Conservation (phyloP, 1,284 basidiomycete genomes). For the Trichosporon sp. region DNA sequence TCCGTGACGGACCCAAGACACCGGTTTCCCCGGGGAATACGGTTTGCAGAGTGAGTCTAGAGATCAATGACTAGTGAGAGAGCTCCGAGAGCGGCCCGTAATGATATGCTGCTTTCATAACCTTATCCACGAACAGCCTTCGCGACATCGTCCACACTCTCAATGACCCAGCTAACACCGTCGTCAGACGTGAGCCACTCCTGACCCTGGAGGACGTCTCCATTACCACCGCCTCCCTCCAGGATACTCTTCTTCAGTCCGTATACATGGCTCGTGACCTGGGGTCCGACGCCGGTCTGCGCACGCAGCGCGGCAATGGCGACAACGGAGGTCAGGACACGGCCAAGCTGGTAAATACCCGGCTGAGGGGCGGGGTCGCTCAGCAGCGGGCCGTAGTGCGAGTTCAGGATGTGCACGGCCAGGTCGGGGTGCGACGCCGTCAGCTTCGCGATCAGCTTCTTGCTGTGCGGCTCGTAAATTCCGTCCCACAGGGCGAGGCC, state of each 20-base stretch:
- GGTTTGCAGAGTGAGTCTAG: too few relatives aligned
- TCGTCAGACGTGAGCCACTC: slow-evolving; percentile 90
- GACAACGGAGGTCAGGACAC: slow-evolving; percentile 82
- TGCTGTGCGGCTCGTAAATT: slow-evolving; percentile 86
- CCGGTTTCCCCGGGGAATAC: too few relatives aligned
- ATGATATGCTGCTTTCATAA: not conserved
- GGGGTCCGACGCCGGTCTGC: slow-evolving; percentile 84
- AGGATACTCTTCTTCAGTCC: slow-evolving; percentile 67
- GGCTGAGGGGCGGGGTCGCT: slow-evolving; percentile 63
- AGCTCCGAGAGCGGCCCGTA: not conserved
- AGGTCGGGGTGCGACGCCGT: slow-evolving; percentile 69
- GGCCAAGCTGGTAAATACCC: slow-evolving; percentile 63
- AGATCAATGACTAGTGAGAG: not conserved
- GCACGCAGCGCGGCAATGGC: slow-evolving; percentile 89
- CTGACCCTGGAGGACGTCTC: slow-evolving; percentile 58
- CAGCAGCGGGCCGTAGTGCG: slow-evolving; percentile 82
- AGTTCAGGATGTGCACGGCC: slow-evolving; percentile 85
- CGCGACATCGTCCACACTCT: slow-evolving; percentile 74
- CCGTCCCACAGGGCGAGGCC: slow-evolving; percentile 79
- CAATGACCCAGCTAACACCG: slow-evolving; percentile 88
- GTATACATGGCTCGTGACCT: slow-evolving; percentile 88
- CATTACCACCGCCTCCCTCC: slow-evolving; percentile 70
- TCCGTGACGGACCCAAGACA: too few relatives aligned
- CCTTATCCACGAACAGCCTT: slow-evolving; percentile 23
- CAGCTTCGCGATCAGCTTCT: slow-evolving; percentile 87